Base-by-base conservation (phyloP, 2,329 filamentous ascomycete species). In the Fusarium chuoi region DNA sequence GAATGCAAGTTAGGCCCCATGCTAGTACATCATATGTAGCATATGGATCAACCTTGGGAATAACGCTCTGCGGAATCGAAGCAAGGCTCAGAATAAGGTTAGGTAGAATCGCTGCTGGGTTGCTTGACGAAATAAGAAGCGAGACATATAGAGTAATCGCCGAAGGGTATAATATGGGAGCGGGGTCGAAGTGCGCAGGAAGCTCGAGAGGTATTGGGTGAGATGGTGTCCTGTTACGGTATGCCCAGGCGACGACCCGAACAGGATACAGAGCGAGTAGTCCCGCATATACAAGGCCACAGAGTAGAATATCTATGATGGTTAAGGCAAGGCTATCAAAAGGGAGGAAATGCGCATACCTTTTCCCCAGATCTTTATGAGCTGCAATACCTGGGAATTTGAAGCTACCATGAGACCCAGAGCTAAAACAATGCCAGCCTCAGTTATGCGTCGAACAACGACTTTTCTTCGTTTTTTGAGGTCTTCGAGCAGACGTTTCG, bases 131-230 rank as follows among this genome's bases (percentile, higher is more conserved):
- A 46, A 98, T 86, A 15, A 95, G 91, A 9, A 96, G 85, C 3
- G 95, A 91, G 35, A 96, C 92, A 51, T 95, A 87, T 22, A 95
- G 83, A 2, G 95, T 94, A 36, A 98, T 87, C 6, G 91, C 83
- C 11, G 92, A 88, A 24, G 96, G 96, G 80, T 98, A 98, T 65
- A 98, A 83, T n/a, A 98, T 87, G 17, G 95, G 94, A 12, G 96
- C 96, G 6, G 95, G 95, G 79, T 98, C 96, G 82, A 98, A 97
- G n/a, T 89, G 87, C 8, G 90, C 84, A 2, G 95, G 94, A 42
- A 98, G 85, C 36, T 80, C 79, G 41, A 91, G 77, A 3, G 85
- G 83, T 36, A 86, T 74, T 65, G 72, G 76, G 35, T 72, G 81
- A n/a, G 81, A 81, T 7, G 85, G 81, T 9, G 73, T 80, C 24